Base-by-base conservation (phyloP, 2,329 filamentous ascomycete genomes). In the Arthrobotrys sphaeroides region DNA sequence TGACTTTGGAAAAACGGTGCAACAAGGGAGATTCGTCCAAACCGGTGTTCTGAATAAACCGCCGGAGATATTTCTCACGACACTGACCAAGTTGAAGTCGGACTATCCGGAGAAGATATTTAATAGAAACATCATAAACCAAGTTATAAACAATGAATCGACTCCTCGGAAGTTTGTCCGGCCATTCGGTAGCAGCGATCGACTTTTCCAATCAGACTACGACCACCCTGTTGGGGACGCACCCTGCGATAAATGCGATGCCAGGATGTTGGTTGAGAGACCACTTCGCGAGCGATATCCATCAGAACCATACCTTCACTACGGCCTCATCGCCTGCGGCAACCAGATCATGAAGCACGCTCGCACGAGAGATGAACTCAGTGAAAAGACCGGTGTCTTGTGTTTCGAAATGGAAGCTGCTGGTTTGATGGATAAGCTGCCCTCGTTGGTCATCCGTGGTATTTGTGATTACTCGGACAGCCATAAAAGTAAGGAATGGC, bases 391-490 rank as follows among this genome's bases (percentile, higher is more conserved):
- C 5, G 43, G 51, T 7, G 53, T 73, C 6, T 53, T 78, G 47
- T 73, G 65, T 7, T 81, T 82, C 13, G 81, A 82, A 67, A 82
- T 82, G 81, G 81, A 82, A 62, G 78, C 79, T 10, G 53, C 68
- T 1, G 68, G 68, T 0, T 9, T 73, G 6, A 28, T 45, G 60
- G 45, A 65, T 28, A 75, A 78, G 0, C 62, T 84, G 0, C 83
- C 83, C 0, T 83, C 82, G 3, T 67, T 85, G 0, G 77, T 83
- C 0, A 81, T 85, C 45, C 83, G 83, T 9, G 83, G 83, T 0
- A 83, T 84, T 0, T 84, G 81, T 20, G 82, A 85, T 59, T 84
- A 85, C 45, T 79, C 82, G 1, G 83, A 84, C 66, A 0, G 82
- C 83, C 59, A 73, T 59, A 84, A 84, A 77, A 81, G 80, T 22